These are phyloP conservation scores for Suillus decipiens DNA, from an alignment of 768 basidiomycete genomes.

Conservation along the genomic window DNA sequence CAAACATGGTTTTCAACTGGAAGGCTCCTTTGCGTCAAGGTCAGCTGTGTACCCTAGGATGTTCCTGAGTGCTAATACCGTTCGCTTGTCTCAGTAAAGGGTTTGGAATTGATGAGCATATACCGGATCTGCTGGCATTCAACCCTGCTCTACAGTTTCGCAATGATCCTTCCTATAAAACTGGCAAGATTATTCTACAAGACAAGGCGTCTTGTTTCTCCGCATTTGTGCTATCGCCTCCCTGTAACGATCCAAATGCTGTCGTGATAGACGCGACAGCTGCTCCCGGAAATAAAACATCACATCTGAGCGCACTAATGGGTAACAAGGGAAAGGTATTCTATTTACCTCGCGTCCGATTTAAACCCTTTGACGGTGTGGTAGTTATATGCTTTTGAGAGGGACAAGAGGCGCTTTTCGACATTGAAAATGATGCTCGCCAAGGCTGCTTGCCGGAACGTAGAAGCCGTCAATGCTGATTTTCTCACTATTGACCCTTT, in stretches of 20 bases:
- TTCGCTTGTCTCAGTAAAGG: slow-evolving; percentile 44
- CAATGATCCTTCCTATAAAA: slow-evolving; percentile 68
- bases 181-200: slow-evolving; percentile 88
- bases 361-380: not conserved
- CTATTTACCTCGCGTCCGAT: slow-evolving; percentile 7
- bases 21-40: slow-evolving; percentile 56
- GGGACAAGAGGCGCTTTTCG: slow-evolving; percentile 76
- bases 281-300: slow-evolving; percentile 98
- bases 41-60: slow-evolving; percentile 29
- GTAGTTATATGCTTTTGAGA: slow-evolving; percentile 87
- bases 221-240: slow-evolving; percentile 81
- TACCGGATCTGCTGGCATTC: slow-evolving; percentile 81
- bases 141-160: slow-evolving; percentile 65
- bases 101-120: slow-evolving; percentile 76
- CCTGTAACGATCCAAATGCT: slow-evolving; percentile 43
- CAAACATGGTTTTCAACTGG: slow-evolving; percentile 54
- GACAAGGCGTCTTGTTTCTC: slow-evolving; percentile 99
- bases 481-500: slow-evolving; percentile 79
- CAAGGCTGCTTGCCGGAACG: slow-evolving; percentile 84
- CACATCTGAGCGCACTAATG: slow-evolving; percentile 90
- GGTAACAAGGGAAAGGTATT: slow-evolving; percentile 75
- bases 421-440: slow-evolving; percentile 85
- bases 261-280: slow-evolving; percentile 92
- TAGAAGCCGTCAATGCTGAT: slow-evolving; percentile 72
- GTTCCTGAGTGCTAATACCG: not conserved